Base-by-base conservation (phyloP, 495 filamentous ascomycete genomes). In the Trichoderma reesei region DNA sequence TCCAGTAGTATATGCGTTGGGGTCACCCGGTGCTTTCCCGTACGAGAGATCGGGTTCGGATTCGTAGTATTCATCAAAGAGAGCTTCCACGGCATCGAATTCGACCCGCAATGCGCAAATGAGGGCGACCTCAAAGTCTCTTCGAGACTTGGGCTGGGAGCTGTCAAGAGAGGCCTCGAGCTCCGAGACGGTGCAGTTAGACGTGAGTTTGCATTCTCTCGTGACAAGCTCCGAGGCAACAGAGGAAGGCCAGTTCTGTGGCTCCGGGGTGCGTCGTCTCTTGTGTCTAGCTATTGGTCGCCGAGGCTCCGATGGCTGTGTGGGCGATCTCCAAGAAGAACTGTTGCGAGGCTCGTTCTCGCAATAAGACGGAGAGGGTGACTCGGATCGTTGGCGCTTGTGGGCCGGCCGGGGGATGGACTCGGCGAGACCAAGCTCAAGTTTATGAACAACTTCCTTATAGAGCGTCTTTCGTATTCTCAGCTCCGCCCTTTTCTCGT, bases 1-100 rank as follows among this genome's bases (percentile, higher is more conserved):
- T 13, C 77, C 77, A 16, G 60, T 72, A 0, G 67, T 73, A 65
- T 79, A 80, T 1, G 62, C 59, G 60, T 78, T 77, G 10, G 8
- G 20, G 61, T 73, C 73, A 0, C 68, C 66, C 14, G 63, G 59
- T n/a, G 66, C 67, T 63, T 66, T 65, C 0, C 65, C 65, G 59
- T 69, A 72, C 31, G 7, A 16, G 44, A 68, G 69, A 5, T 71
- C 64, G 3, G 71, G 63, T 18, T 66, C 66, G 65, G n/a, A n/a
- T n/a, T n/a, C n/a, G n/a, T 69, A 77, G 37, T 65, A 62, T 31
- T 68, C 48, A 64, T 78, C 74, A 14, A 71, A 63, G 18, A 66
- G 34, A 3, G 63, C 20, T 1, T 4, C 9, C 4, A 73, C 71
- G 36, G 76, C 76, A 26, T 75, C 65, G 39, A 60, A 68, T 63